Conservation (phyloP, 2,329 filamentous ascomycete genomes). For the Penicillium carneum region DNA sequence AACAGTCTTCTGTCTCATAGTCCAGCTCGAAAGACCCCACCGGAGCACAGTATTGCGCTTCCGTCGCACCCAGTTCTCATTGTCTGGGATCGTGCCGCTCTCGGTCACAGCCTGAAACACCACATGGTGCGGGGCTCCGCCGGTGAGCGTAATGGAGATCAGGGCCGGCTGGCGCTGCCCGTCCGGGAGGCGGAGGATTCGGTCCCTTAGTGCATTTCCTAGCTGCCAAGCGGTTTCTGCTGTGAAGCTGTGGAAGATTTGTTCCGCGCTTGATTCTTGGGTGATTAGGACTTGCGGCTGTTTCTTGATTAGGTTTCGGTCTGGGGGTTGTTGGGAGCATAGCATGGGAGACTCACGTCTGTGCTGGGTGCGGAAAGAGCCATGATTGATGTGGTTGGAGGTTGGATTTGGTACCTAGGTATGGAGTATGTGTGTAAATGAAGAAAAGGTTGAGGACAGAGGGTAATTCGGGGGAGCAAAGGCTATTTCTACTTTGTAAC, state of each 20-base stretch:
- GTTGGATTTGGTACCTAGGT: neutral
- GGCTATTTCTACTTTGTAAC: slow-evolving; percentile 3
- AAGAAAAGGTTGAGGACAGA: neutral
- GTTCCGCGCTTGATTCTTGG: slow-evolving; percentile 40
- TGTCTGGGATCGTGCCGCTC: slow-evolving; percentile 72
- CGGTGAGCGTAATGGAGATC: slow-evolving; percentile 50
- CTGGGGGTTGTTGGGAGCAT: neutral
- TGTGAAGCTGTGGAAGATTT: slow-evolving; percentile 50
- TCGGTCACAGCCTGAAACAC: slow-evolving; percentile 75
- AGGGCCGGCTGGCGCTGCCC: slow-evolving; percentile 49
- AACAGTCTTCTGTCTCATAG: slow-evolving; percentile 70
- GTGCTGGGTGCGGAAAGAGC: slow-evolving; percentile 42
- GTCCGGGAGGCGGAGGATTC: slow-evolving; percentile 46
- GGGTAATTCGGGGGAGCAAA: neutral
- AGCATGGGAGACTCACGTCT: slow-evolving; percentile 33
- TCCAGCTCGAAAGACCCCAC: slow-evolving; percentile 74
- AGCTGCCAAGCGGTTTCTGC: slow-evolving; percentile 49
- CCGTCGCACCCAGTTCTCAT: slow-evolving; percentile 72
- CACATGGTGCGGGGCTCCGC: slow-evolving; percentile 56
- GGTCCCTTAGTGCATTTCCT: slow-evolving; percentile 48
- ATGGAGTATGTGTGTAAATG: neutral
- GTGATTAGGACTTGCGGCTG: slow-evolving; percentile 41
- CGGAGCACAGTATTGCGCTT: slow-evolving; percentile 76
- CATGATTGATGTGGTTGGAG: slow-evolving; percentile 30
- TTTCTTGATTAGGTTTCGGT: slow-evolving; percentile 9